A percentile compares a stretch with the other conserved stretches of the same genome.
Evolutionary conservation across 495 filamentous ascomycete species (phyloP).

Genomic region (Tuber microsphaerosporum): DNA sequence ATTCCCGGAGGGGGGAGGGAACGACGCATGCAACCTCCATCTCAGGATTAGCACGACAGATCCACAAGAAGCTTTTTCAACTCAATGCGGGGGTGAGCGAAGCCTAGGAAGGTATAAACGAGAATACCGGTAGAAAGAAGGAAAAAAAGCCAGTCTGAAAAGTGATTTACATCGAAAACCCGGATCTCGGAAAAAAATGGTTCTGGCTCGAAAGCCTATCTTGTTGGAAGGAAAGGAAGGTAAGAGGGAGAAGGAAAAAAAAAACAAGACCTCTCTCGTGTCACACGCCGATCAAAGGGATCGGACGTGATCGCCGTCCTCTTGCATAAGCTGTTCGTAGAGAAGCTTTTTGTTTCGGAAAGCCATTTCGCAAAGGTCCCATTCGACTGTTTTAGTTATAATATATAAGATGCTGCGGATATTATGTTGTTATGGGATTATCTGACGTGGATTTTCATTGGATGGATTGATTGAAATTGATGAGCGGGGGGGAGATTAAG

Average conservation of each 20-base stretch:
- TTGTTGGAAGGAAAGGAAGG: neutral
- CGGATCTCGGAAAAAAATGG: constrained; percentile 7
- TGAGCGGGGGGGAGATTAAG: neutral
- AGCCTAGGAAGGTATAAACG: neutral
- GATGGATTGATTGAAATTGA: neutral
- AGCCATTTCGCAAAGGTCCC: neutral
- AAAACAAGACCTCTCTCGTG: neutral
- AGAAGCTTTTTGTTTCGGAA: neutral
- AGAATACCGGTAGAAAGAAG: neutral
- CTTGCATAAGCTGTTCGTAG: neutral
- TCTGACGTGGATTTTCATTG: neutral
- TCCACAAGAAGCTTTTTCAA: neutral
- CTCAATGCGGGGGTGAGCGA: neutral
- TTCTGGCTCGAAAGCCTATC: constrained; percentile 14
- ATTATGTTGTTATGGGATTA: neutral
- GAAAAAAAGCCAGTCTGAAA: neutral
- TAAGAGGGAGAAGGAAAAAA: neutral
- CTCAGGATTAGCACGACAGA: neutral
- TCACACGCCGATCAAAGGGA: neutral
- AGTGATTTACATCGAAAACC: constrained; percentile 13
- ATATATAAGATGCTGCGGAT: neutral
- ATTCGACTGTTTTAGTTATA: neutral
- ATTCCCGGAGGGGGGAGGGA: neutral
- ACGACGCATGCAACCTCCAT: neutral
- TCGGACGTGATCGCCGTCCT: neutral